phyloP scores from a whole-genome alignment of 305 asterid species.

The Fraxinus xanthoxyloides region DNA sequence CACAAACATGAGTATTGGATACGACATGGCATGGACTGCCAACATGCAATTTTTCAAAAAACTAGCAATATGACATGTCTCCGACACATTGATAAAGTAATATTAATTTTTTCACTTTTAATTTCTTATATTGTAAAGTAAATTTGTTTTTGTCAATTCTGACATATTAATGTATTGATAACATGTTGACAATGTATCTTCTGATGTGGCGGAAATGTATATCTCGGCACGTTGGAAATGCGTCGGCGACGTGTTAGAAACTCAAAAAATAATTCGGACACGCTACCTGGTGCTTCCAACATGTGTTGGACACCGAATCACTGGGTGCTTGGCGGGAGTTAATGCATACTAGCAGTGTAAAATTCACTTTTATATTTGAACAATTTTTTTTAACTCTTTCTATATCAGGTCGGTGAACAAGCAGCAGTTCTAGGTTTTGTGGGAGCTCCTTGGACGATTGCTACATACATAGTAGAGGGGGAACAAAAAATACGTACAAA shows the following conservation, averaged over 20 bases:
- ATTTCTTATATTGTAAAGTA: not conserved
- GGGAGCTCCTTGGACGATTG: slow-evolving; percentile 99
- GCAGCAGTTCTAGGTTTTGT: slow-evolving; percentile 98
- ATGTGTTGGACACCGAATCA: not conserved
- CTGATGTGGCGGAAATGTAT: not conserved
- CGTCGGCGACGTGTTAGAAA: not conserved
- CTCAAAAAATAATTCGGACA: not conserved
- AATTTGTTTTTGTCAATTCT: no score
- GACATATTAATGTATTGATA: no score
- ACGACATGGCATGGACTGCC: not conserved
- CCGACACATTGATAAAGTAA: not conserved
- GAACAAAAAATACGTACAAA: slow-evolving; percentile 75
- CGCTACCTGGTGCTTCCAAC: not conserved
- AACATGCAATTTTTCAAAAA: not conserved
- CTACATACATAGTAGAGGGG: slow-evolving; percentile 89
- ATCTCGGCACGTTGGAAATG: not conserved
- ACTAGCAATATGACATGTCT: not conserved
- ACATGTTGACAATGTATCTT: not conserved
- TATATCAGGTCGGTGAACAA: slow-evolving; percentile 67
- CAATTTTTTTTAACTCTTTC: slow-evolving; percentile 7
- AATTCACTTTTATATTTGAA: not conserved
- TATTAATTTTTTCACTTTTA: not conserved
- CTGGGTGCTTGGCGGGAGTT: not conserved
- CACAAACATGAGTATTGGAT: not conserved
- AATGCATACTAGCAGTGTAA: not conserved